A percentile compares a stretch with the other conserved stretches of the same genome.
Evolutionary conservation across 495 filamentous ascomycete genomes (phyloP).

Genomic region (Rhypophila decipiens): DNA sequence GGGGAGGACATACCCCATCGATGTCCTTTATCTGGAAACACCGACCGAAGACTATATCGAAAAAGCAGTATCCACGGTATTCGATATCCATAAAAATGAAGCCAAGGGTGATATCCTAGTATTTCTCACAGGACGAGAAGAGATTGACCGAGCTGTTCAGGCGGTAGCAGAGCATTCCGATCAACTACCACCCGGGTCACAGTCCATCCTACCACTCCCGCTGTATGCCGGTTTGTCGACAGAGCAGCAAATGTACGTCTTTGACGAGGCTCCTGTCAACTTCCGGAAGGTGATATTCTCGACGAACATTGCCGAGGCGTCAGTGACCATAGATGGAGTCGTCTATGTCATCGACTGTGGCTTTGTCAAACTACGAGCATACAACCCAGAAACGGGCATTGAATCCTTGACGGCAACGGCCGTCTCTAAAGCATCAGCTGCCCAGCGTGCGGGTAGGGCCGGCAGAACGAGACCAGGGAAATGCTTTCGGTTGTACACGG

Average conservation of each 20-base stretch:
- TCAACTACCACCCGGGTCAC: conserved; percentile 64
- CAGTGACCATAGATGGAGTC: conserved; percentile 88
- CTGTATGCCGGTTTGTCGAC: conserved; percentile 85
- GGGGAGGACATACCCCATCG: conserved; percentile 88
- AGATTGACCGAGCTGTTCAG: conserved; percentile 79
- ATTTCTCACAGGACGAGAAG: conserved; percentile 89
- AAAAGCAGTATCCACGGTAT: conserved; percentile 76
- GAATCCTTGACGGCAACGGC: conserved; percentile 83
- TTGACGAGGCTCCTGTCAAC: conserved; percentile 79
- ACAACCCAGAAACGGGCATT: conserved; percentile 82
- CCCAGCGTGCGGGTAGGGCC: conserved; percentile 85
- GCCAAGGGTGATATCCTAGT: conserved; percentile 84
- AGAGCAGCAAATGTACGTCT: conserved; percentile 89
- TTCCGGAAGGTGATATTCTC: conserved; percentile 87
- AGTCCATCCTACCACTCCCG: conserved; percentile 68
- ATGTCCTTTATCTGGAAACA: conserved; percentile 74
- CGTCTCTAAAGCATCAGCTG: conserved; percentile 87
- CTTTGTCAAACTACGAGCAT: conserved; percentile 86
- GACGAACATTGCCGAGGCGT: conserved; percentile 96
- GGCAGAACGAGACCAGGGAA: conserved; percentile 91
- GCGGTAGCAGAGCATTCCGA: conserved; percentile 69
- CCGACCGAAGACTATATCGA: conserved; percentile 87
- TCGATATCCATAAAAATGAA: conserved; percentile 90
- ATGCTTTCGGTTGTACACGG: conserved; percentile 90
- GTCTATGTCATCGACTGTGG: conserved; percentile 90